These are phyloP conservation scores for Sclerotinia borealis DNA, from an alignment of 2,329 filamentous ascomycete species.

Conservation along the genomic window DNA sequence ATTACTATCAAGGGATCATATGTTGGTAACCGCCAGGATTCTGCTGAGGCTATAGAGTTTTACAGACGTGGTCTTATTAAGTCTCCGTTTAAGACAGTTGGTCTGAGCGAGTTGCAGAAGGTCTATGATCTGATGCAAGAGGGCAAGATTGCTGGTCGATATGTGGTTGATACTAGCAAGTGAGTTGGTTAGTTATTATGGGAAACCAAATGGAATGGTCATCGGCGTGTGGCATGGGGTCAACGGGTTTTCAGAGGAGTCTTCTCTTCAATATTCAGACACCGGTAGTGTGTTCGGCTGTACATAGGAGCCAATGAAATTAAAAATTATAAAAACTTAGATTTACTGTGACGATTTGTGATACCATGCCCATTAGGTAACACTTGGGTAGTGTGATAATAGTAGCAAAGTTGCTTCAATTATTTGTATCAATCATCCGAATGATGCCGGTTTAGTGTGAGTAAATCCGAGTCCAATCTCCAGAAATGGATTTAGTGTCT, in stretches of 20 bases:
- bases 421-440: background rate
- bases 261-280: background rate
- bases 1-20: constrained; percentile 89
- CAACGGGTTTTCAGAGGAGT: background rate
- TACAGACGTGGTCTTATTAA: constrained; percentile 74
- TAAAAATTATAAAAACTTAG: background rate
- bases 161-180: constrained; percentile 69
- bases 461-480: background rate
- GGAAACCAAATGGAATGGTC: background rate
- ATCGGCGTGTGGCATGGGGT: background rate
- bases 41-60: constrained; percentile 85
- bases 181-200: constrained; percentile 34
- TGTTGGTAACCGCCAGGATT: constrained; percentile 87
- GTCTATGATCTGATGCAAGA: constrained; percentile 73
- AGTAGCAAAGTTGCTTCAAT: background rate
- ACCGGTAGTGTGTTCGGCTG: background rate
- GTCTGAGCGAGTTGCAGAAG: constrained; percentile 69
- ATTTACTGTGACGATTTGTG: background rate
- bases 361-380: background rate
- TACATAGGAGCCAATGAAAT: background rate
- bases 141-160: constrained; percentile 69
- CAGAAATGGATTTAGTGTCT: background rate
- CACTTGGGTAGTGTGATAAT: background rate
- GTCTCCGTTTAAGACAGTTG: constrained; percentile 78
- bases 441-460: background rate